Conservation (phyloP, 1,139 yeast species). For the Blastobotrys ciferrii region DNA sequence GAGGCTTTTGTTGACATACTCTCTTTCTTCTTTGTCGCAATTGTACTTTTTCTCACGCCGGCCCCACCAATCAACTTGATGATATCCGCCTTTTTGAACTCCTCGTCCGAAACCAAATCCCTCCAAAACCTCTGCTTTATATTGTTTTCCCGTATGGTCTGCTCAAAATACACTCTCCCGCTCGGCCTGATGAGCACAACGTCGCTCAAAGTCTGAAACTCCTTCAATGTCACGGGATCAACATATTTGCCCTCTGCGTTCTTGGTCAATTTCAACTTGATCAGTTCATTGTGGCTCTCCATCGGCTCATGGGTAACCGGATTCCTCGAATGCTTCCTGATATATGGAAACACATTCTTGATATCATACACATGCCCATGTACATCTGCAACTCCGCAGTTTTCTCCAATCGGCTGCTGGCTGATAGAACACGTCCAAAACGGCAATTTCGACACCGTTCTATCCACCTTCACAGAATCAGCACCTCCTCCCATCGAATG, state of each 20-base stretch:
- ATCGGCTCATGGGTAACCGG: conserved; percentile 37
- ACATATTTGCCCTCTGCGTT: conserved; percentile 33
- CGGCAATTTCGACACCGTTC: conserved; percentile 29
- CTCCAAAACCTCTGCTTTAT: conserved; percentile 33
- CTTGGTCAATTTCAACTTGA: conserved; percentile 32
- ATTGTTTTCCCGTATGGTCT: conserved; percentile 36
- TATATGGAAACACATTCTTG: conserved; percentile 35
- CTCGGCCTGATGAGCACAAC: conserved; percentile 35
- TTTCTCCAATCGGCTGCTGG: conserved; percentile 34
- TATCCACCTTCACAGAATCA: conserved; percentile 14
- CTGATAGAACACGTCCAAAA: conserved; percentile 39
- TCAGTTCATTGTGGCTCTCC: conserved; percentile 25
- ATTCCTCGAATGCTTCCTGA: conserved; percentile 33
- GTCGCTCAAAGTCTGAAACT: conserved; percentile 31
- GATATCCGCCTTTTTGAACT: conserved; percentile 33
- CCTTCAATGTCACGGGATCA: conserved; percentile 39
- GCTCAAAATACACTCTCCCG: conserved; percentile 37
- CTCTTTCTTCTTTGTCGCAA: not conserved
- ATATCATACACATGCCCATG: conserved; percentile 39
- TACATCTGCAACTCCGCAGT: conserved; percentile 33
- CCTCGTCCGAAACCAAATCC: conserved; percentile 37
- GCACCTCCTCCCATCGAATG: conserved; percentile 33
- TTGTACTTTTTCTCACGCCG: conserved; percentile 20
- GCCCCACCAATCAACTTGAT: conserved; percentile 32
- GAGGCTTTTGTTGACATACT: not conserved